Conservation (phyloP, 192 early-diverging fungal species). For the Spizellomyces punctatus region DNA sequence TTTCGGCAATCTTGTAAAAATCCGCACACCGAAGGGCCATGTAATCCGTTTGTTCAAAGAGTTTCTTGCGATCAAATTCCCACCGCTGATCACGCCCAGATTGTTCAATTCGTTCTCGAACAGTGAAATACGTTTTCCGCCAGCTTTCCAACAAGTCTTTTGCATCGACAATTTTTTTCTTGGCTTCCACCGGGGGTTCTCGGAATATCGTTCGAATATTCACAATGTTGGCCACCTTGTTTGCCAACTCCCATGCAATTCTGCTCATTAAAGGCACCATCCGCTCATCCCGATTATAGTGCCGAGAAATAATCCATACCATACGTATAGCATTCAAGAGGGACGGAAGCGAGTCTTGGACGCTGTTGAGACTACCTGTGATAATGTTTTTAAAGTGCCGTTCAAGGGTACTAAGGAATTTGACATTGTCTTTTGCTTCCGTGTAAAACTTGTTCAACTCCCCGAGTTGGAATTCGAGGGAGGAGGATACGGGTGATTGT, state of each 20-base stretch:
- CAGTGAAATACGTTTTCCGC: constrained; percentile 64
- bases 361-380: constrained; percentile 51
- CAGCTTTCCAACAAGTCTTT: constrained; percentile 60
- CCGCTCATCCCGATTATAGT: constrained; percentile 67
- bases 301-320: constrained; percentile 71
- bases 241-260: constrained; percentile 65
- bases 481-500: constrained; percentile 42
- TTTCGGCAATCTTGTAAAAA: constrained; percentile 63
- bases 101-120: constrained; percentile 64
- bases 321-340: constrained; percentile 66
- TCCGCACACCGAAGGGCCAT: constrained; percentile 64
- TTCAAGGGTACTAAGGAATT: constrained; percentile 65
- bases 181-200: constrained; percentile 51
- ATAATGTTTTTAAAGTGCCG: constrained; percentile 67
- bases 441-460: constrained; percentile 64
- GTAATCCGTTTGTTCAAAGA: constrained; percentile 70
- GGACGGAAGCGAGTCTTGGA: constrained; percentile 58
- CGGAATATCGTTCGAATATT: constrained; percentile 59
- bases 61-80: constrained; percentile 69
- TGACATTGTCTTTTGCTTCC: constrained; percentile 69
- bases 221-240: constrained; percentile 61
- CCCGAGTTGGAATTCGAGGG: constrained; percentile 57
- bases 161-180: constrained; percentile 60
- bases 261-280: constrained; percentile 67
- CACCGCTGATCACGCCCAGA: constrained; percentile 67